These are phyloP conservation scores for Tetratostichococcus sp. DNA, from an alignment of 139 green algal species.

Conservation along the genomic window DNA sequence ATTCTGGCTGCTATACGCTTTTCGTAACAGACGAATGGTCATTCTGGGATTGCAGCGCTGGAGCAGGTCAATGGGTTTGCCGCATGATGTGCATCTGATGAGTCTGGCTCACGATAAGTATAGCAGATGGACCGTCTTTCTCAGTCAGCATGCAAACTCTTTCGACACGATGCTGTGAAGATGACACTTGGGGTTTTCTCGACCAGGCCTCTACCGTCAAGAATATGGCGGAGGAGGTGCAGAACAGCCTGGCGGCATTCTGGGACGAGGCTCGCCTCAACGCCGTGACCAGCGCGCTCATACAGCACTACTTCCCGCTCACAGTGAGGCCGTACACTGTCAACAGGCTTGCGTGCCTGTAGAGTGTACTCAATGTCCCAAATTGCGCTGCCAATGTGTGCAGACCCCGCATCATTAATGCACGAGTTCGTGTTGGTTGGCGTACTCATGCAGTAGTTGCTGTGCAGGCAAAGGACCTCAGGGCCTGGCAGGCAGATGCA, in stretches of 20 bases:
- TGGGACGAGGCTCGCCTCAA: conserved; percentile 30
- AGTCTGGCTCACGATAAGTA: no score
- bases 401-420: no score
- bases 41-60: no score
- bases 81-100: no score
- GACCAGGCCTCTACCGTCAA: conserved; percentile 29
- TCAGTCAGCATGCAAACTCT: no score
- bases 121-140: no score
- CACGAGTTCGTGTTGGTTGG: no score
- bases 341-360: neutral
- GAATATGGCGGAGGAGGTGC: conserved; percentile 25
- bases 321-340: conserved; percentile 11
- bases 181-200: neutral
- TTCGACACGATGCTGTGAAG: conserved; percentile 14
- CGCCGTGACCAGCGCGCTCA: conserved; percentile 29
- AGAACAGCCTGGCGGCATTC: conserved; percentile 28
- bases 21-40: no score
- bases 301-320: conserved; percentile 48
- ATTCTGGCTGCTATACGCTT: no score
- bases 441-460: no score
- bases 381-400: neutral
- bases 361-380: neutral
- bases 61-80: no score
- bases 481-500: conserved; percentile 53
- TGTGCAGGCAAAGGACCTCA: conserved; percentile 50